Evolutionary conservation across 192 early-diverging fungal species (phyloP).

Genomic region (Lunasporangiospora selenospora): DNA sequence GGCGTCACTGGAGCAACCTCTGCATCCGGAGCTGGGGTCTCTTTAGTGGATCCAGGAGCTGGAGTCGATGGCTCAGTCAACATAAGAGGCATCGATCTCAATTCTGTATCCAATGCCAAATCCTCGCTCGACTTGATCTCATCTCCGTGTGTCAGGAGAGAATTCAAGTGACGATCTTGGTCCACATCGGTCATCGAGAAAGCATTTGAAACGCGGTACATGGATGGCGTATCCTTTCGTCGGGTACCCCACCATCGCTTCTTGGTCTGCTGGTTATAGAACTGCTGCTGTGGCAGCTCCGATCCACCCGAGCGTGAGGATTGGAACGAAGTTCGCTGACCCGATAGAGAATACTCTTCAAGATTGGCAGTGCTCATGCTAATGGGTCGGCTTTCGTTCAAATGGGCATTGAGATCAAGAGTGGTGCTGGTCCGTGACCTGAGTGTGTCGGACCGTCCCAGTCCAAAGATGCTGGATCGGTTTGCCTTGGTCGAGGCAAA

Average conservation of each 20-base stretch:
- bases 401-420: slow-evolving; percentile 10
- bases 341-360: slow-evolving; percentile 13
- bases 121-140: slow-evolving; percentile 26
- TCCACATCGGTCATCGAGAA: slow-evolving; percentile 37
- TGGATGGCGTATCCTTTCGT: slow-evolving; percentile 21
- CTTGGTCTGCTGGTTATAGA: slow-evolving; percentile 6
- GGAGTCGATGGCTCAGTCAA: slow-evolving; percentile 12
- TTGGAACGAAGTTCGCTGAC: slow-evolving; percentile 34
- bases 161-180: slow-evolving; percentile 12
- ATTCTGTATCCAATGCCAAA: slow-evolving; percentile 6
- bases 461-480: slow-evolving; percentile 32
- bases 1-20: no score
- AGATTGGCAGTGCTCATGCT: slow-evolving; percentile 33
- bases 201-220: slow-evolving; percentile 29
- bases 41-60: slow-evolving; percentile 3
- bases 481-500: slow-evolving; percentile 24
- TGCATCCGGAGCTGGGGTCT: slow-evolving; percentile 17
- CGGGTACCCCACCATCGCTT: slow-evolving; percentile 39
- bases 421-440: slow-evolving; percentile 19
- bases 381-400: slow-evolving; percentile 18
- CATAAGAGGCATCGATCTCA: slow-evolving; percentile 22
- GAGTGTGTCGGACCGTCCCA: slow-evolving; percentile 38
- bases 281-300: slow-evolving; percentile 13
- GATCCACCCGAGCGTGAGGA: slow-evolving; percentile 38
- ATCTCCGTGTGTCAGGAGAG: slow-evolving; percentile 5